These are phyloP conservation scores for Yamadazyma triangularis DNA, from an alignment of 1,139 yeast genomes.

Conservation along the genomic window DNA sequence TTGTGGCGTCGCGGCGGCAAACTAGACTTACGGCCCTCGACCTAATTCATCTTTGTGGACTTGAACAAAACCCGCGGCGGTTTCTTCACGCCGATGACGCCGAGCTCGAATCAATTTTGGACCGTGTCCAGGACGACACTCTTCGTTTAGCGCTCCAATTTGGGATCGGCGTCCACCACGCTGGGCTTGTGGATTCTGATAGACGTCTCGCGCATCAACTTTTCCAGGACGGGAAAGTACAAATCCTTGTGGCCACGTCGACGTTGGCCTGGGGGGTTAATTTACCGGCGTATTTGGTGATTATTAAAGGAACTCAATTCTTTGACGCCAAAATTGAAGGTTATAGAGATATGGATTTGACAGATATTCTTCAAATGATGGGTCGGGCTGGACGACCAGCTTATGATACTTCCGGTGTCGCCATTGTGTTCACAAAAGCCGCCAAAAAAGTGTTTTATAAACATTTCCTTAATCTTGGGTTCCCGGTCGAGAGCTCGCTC, in stretches of 20 bases:
- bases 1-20: constrained; percentile 96
- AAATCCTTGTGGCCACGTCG: constrained; percentile 88
- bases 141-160: constrained; percentile 79
- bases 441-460: constrained; percentile 89
- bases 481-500: constrained; percentile 94
- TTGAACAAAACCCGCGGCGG: constrained; percentile 88
- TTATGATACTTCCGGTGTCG: constrained; percentile 91
- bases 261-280: constrained; percentile 98
- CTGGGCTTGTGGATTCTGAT: constrained; percentile 91
- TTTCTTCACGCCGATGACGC: constrained; percentile 74
- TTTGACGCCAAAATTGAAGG: constrained; percentile 80
- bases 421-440: constrained; percentile 90
- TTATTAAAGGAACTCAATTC: constrained; percentile 90
- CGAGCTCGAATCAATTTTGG: constrained; percentile 62
- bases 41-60: constrained; percentile 87
- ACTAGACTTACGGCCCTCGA: constrained; percentile 94
- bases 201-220: constrained; percentile 82
- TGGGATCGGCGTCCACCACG: constrained; percentile 97
- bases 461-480: constrained; percentile 90
- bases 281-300: constrained; percentile 89
- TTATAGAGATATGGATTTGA: constrained; percentile 83
- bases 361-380: constrained; percentile 90
- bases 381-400: constrained; percentile 98
- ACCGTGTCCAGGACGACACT: constrained; percentile 83
- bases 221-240: constrained; percentile 82